A percentile compares a stretch with the other conserved stretches of the same genome.
Evolutionary conservation across 306 rosid species (phyloP).

Genomic region (Dryas octopetala): DNA sequence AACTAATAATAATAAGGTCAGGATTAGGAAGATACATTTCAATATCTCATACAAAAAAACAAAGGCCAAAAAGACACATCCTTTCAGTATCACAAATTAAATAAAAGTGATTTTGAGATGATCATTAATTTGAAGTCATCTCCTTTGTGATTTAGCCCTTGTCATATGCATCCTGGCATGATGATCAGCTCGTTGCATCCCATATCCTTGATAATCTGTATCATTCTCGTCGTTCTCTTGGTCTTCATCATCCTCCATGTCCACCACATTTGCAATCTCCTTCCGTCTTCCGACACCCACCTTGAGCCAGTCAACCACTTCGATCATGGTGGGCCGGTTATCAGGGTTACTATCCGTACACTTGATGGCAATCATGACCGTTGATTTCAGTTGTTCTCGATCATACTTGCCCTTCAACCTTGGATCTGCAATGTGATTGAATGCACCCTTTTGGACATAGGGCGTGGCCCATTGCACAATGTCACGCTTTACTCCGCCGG

Average conservation of each 20-base stretch:
- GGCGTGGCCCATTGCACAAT: conserved; percentile 84
- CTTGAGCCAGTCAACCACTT: conserved; percentile 63
- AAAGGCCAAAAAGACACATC: background rate
- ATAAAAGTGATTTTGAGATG: background rate
- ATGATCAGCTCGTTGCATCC: conserved; percentile 31
- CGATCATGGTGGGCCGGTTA: conserved; percentile 55
- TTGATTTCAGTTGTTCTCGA: conserved; percentile 38
- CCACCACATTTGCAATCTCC: conserved; percentile 14
- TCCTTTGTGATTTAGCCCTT: conserved; percentile 31
- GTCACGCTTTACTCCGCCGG: conserved; percentile 72
- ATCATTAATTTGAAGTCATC: conserved; percentile 25
- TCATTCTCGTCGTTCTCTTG: conserved; percentile 35
- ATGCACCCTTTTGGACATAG: conserved; percentile 44
- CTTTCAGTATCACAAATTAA: background rate
- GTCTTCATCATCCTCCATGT: conserved; percentile 23
- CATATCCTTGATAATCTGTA: conserved; percentile 33
- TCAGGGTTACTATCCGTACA: conserved; percentile 53
- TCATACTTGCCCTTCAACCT: conserved; percentile 54
- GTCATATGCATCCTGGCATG: conserved; percentile 16
- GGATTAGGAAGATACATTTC: conserved; percentile 1
- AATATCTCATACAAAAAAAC: conserved; percentile 1
- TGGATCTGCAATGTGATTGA: conserved; percentile 58
- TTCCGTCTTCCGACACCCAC: conserved; percentile 20
- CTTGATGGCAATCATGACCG: conserved; percentile 45
- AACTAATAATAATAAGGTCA: background rate